Evolutionary conservation across 2,329 filamentous ascomycete species (phyloP), one percentile per base, ranked within the genome.

Genomic region (Setomelanomma holmii): DNA sequence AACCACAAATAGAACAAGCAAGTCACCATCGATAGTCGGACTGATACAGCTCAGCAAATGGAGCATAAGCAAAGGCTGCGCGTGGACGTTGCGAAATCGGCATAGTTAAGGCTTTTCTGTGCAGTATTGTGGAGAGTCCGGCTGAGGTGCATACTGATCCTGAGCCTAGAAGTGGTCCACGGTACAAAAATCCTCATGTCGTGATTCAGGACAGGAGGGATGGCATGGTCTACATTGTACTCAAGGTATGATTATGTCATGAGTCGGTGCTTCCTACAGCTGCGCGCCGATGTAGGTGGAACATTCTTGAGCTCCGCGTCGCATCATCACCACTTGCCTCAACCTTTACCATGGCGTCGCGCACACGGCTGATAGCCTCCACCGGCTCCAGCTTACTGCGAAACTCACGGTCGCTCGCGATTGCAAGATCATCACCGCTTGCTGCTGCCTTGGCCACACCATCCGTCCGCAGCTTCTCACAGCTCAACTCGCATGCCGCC

Each of bases 331-430:
- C 40, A 50, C 48, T 54, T 42, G 52, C 56, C 56, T 44, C 55
- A 51, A 60, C 56, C 35, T 42, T 49, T 60, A 58, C 48, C 42
- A 74, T 74, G 71, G 68, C 71, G 56, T 71, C 70, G 58, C 66
- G 60, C 62, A 70, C 63, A 56, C 63, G 68, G 48, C 60, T 72
- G 61, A 63, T 54, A 46, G 69, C 67, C 63, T 68, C 58, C 6
- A 67, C 65, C 49, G 66, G 64, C 50, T 68, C 67, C 40, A 59
- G 56, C 40, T 42, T 73, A 49, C 54, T 69, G 38, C 57, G 63
- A 45, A 49, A 56, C 34, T 65, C 69, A 33, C 56, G 61, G 21
- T 47, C 60, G 20, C 58, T 61, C 17, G 51, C 53, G 30, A 40
- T 30, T n/a, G 53, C 58, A 33, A 53, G 61, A 40, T 54, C 50